A percentile compares a stretch with the other conserved stretches of the same genome.
Evolutionary conservation across 305 asterid genomes (phyloP).

Genomic region (Fraxinus ornus): DNA sequence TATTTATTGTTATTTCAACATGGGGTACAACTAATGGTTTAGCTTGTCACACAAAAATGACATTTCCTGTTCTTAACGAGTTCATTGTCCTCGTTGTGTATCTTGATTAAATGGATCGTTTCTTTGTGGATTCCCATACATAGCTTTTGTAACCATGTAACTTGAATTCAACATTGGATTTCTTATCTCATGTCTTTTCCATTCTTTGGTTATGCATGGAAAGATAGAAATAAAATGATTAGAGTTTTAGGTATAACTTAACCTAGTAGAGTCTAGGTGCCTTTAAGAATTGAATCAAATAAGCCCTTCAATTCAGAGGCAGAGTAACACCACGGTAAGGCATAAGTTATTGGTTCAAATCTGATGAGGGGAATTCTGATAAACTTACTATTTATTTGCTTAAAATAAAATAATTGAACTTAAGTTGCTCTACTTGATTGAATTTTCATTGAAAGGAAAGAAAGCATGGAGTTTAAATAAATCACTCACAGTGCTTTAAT

Average conservation of each 20-base stretch:
- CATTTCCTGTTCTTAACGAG: not conserved
- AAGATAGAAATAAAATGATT: not conserved
- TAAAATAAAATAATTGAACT: not conserved
- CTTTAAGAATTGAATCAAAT: not conserved
- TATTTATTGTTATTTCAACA: not conserved
- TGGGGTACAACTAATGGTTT: not conserved
- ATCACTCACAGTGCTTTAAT: not conserved
- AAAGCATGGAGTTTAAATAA: not conserved
- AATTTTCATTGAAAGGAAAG: not conserved
- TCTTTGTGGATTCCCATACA: not conserved
- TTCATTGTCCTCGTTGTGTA: not conserved
- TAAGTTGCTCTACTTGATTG: not conserved
- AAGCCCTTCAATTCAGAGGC: not conserved
- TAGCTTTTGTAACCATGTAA: not conserved
- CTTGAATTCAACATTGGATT: not conserved
- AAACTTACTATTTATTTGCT: not conserved
- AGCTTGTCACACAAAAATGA: not conserved
- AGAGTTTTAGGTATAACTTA: not conserved
- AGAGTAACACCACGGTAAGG: not conserved
- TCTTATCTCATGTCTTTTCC: not conserved
- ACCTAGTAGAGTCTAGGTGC: not conserved
- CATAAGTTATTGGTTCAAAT: not conserved
- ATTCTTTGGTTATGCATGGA: not conserved
- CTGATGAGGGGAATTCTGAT: not conserved
- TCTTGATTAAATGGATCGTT: not conserved